These are phyloP conservation scores for Cephaloascus fragrans DNA, from an alignment of 805 yeast species.

Conservation along the genomic window DNA sequence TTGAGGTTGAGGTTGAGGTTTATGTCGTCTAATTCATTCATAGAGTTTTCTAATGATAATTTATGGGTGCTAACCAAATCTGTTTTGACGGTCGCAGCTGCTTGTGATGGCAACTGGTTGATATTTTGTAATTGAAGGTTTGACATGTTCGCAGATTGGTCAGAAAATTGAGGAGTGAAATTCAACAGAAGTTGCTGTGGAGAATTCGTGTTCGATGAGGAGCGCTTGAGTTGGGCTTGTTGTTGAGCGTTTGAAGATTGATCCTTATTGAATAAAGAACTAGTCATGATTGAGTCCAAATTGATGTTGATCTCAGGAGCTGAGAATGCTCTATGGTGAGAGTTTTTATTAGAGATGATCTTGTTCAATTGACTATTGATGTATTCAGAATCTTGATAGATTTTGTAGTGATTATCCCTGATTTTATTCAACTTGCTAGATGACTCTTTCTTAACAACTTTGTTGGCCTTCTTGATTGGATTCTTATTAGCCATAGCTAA, in stretches of 20 bases:
- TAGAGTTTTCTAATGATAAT: no score
- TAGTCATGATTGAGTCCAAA: background rate
- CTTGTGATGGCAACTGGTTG: no score
- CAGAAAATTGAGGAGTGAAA: no score
- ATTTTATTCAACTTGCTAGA: background rate
- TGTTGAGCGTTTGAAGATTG: background rate
- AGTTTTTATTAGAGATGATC: background rate
- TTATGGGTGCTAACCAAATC: no score
- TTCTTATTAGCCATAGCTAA: background rate
- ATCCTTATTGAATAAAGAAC: background rate
- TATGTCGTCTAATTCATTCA: no score
- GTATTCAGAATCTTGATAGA: background rate
- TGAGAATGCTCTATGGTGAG: slow-evolving; percentile 4
- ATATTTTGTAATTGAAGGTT: no score
- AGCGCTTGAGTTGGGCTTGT: no score
- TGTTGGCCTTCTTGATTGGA: background rate
- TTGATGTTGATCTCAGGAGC: slow-evolving; percentile 3
- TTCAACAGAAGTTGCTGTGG: no score
- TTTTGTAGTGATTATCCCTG: background rate
- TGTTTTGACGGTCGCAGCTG: no score
- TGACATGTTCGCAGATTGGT: no score
- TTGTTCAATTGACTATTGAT: background rate
- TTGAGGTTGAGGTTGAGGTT: no score
- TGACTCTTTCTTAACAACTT: background rate
- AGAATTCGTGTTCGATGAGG: no score